A percentile compares a stretch with the other conserved stretches of the same genome.
Conservation (phyloP, 2,329 filamentous ascomycete genomes). For the Fusarium continuum region DNA sequence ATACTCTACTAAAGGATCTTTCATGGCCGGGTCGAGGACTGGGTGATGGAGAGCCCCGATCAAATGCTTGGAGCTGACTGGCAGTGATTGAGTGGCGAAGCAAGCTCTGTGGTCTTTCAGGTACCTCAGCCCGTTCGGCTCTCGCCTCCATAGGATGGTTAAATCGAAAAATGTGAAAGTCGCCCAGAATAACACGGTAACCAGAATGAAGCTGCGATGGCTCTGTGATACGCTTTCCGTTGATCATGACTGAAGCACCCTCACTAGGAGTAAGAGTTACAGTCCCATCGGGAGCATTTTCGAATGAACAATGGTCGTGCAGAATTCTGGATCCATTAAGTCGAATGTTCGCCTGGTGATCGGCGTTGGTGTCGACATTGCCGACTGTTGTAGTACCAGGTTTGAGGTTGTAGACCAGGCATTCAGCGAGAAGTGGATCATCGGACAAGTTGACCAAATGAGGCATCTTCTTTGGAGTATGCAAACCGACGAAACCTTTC, state of each 20-base stretch:
- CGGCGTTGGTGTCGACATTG: slow-evolving; percentile 85
- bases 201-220: slow-evolving; percentile 88
- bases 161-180: slow-evolving; percentile 99
- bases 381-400: slow-evolving; percentile 93
- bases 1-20: slow-evolving; percentile 80
- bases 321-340: slow-evolving; percentile 94
- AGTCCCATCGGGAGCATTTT: slow-evolving; percentile 84
- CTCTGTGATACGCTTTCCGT: slow-evolving; percentile 88
- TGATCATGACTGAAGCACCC: slow-evolving; percentile 98
- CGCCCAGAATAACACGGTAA: slow-evolving; percentile 92
- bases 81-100: slow-evolving; percentile 82
- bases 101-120: slow-evolving; percentile 70
- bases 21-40: slow-evolving; percentile 76
- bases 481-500: slow-evolving; percentile 94
- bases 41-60: slow-evolving; percentile 66
- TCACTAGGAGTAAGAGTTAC: slow-evolving; percentile 92
- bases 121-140: slow-evolving; percentile 84
- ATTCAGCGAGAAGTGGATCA: slow-evolving; percentile 91
- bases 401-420: slow-evolving; percentile 97
- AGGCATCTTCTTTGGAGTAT: slow-evolving; percentile 98
- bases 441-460: slow-evolving; percentile 98
- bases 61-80: slow-evolving; percentile 68
- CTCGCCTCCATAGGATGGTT: slow-evolving; percentile 97
- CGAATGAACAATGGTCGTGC: slow-evolving; percentile 91
- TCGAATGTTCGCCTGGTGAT: slow-evolving; percentile 83